Evolutionary conservation across 2,329 filamentous ascomycete species (phyloP), one percentile per base, ranked within the genome.

Genomic region (Diplocarpon mali): DNA sequence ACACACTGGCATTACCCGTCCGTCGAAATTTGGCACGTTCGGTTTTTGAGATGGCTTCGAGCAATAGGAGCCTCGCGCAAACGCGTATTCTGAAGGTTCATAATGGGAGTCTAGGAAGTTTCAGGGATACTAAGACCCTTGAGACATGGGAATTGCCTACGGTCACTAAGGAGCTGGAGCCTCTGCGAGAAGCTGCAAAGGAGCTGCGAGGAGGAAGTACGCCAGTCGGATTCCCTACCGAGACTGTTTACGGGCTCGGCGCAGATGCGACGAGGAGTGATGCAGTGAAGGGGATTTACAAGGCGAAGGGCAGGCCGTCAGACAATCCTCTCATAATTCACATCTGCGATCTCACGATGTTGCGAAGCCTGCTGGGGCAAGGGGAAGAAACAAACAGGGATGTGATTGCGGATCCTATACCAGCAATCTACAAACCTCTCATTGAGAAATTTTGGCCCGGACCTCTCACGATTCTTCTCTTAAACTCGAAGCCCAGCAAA

Each of bases 251-350:
- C 62, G 92, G 92, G 0, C 73, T 98, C 7, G 92, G 88, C n/a
- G 92, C 92, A 12, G 92, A 96, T 67, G 92, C 92, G 10, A 96
- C 89, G 20, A 77, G 87, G 56, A 87, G 81, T 57, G 71, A 69
- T 17, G 84, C 90, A 2, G 90, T 96, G 6, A 79, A 75, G 59
- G 89, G 88, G n/a, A 98, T 98, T 54, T 98, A 92, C 64, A 72
- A 77, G 16, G 88, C 86, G 42, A 98, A 98, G 67, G 84, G 87
- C 45, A 70, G 92, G 44, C 92, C 92, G 3, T 84, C 83, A 6
- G 92, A 98, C 61, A 98, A 98, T 62, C 92, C 92, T 14, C 75
- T 98, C 47, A 98, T 98, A 55, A 80, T 95, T 17, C 92, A 98
- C 63, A 72, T 96, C 43, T 80, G 82, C 57, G 92, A 92, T 44